Base-by-base conservation (phyloP, 2,329 filamentous ascomycete genomes). In the Aureobasidium pullulans region DNA sequence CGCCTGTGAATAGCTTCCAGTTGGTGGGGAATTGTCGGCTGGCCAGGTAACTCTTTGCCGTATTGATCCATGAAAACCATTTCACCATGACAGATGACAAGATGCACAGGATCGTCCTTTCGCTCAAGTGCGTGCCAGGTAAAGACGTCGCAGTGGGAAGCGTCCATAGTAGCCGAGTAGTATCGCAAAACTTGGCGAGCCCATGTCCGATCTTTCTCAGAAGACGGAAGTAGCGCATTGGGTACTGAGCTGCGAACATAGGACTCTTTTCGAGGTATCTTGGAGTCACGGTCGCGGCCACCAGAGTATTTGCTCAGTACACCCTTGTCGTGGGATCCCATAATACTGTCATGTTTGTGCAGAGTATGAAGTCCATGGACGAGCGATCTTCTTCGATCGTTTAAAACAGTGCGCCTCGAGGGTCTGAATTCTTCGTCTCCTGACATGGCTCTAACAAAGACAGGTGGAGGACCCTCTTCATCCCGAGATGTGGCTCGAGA, bases 51-150 rank as follows among this genome's bases (percentile, higher is more conserved):
- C 15, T 48, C 39, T 4, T 48, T 28, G 3, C 54, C 54, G 19
- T 57, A 47, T 40, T 57, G 54, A 40, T 57, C 54, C 54, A 57
- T 57, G 29, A 57, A 57, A 28, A 57, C 13, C 54, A 57, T 57
- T 9, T 57, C 54, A 19, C 43, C 54, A 28, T 31, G 43, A 48
- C 39, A 57, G 9, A 57, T 48, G 43, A 57, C 28, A 11, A 57
- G 54, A 40, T 57, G 54, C 15, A 57, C 54, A 15, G 54, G 54
- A 11, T 57, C 54, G 28, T 39, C 43, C 31, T 42, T 43, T 13
- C 54, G 54, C 7, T 57, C 54, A 5, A 57, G 32, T n/a, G 54
- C 54, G 32, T 57, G 54, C 54, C 54, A 57, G 10, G 54, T 57
- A 34, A 57, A 57, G 9, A 57, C 43, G 3, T 57, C 36, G 34